Percentiles rank a stretch among this genome's conserved stretches.
Conservation (phyloP, 352 stramenopile species). For the Pythium rhizo-oryzae region DNA sequence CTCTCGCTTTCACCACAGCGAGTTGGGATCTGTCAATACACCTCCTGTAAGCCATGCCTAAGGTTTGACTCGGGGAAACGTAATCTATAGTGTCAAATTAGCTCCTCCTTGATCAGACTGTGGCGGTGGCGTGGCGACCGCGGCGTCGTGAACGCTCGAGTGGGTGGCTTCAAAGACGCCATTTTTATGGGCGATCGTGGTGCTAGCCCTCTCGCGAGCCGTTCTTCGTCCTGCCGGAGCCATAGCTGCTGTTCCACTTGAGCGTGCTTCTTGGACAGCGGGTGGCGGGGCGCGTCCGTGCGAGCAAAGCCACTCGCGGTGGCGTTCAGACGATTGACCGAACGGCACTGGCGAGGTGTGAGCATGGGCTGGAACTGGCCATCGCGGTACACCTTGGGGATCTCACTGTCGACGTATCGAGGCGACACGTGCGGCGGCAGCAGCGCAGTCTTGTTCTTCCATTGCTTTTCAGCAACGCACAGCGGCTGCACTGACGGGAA, state of each 20-base stretch:
- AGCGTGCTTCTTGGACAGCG: conserved; percentile 35
- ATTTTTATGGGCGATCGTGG: conserved; percentile 14
- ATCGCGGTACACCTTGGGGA: conserved; percentile 62
- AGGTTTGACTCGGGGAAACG: background rate
- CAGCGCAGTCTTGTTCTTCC: conserved; percentile 51
- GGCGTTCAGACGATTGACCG: conserved; percentile 51
- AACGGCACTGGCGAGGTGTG: conserved; percentile 45
- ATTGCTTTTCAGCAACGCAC: conserved; percentile 46
- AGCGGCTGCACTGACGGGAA: conserved; percentile 64
- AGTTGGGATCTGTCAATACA: background rate
- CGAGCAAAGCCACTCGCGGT: conserved; percentile 31
- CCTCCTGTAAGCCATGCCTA: background rate
- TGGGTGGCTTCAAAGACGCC: background rate
- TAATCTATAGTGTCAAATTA: conserved; percentile 2
- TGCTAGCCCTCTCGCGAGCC: background rate
- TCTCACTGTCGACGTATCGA: conserved; percentile 49
- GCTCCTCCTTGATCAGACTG: conserved; percentile 30
- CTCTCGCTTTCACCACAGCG: no score
- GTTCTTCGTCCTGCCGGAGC: conserved; percentile 9
- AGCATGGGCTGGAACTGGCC: conserved; percentile 56
- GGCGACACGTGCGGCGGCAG: conserved; percentile 53
- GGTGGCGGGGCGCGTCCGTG: conserved; percentile 16
- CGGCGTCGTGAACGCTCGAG: background rate
- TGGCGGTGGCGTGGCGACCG: conserved; percentile 18
- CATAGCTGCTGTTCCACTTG: conserved; percentile 29